Evolutionary conservation across 1,139 yeast genomes (phyloP).

Genomic region (Meyerozyma guilliermondii): DNA sequence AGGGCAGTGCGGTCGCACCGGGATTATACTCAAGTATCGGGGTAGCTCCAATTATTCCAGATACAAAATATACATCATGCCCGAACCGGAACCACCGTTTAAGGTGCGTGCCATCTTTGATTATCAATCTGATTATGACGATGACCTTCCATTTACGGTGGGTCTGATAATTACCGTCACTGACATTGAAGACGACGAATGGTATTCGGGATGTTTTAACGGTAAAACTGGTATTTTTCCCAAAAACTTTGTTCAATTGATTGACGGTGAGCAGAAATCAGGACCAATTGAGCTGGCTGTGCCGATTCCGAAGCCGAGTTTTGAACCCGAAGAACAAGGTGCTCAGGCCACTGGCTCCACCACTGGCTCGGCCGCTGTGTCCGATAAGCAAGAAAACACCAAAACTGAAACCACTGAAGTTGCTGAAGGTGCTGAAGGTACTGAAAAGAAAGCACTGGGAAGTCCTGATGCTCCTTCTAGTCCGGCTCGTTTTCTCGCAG

Average conservation of each 20-base stretch:
- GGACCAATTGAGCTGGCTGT: background rate
- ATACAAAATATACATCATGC: slow-evolving; percentile 1
- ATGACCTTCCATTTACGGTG: slow-evolving; percentile 67
- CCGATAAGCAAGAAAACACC: no score
- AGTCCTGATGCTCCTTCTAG: slow-evolving; percentile 3
- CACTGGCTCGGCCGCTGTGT: no score
- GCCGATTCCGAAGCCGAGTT: background rate
- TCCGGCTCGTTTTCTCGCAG: background rate
- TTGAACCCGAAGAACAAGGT: background rate
- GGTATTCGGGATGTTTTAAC: slow-evolving; percentile 72
- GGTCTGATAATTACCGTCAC: slow-evolving; percentile 73
- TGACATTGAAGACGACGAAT: slow-evolving; percentile 80
- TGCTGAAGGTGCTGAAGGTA: background rate
- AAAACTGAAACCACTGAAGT: no score
- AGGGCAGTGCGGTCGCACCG: background rate
- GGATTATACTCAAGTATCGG: background rate
- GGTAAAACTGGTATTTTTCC: slow-evolving; percentile 81
- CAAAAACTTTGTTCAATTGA: slow-evolving; percentile 63
- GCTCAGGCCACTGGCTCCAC: background rate
- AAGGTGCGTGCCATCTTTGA: slow-evolving; percentile 65
- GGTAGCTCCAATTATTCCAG: background rate
- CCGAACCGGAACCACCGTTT: slow-evolving; percentile 43
- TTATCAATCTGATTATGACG: slow-evolving; percentile 75
- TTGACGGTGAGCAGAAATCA: slow-evolving; percentile 5
- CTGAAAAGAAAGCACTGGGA: background rate